Evolutionary conservation across 257 asterid genomes (phyloP).

Genomic region (Ophiorrhiza pumila): DNA sequence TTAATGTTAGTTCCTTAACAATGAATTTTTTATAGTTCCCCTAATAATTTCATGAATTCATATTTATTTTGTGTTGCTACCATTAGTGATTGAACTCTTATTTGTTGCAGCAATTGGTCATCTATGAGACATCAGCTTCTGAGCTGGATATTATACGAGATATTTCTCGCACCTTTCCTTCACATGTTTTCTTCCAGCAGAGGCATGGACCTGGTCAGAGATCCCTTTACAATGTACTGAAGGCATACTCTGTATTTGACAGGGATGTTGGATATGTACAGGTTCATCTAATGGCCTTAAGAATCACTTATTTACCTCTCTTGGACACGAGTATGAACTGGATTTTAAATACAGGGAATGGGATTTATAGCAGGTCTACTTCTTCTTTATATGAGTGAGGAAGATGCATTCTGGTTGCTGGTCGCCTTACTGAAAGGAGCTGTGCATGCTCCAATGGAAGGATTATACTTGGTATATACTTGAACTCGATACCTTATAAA

Average conservation of each 20-base stretch:
- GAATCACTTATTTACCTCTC: background rate
- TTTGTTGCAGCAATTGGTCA: conserved; percentile 86
- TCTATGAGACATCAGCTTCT: conserved; percentile 97
- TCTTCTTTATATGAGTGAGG: conserved; percentile 99
- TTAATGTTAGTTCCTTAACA: background rate
- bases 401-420: conserved; percentile 99
- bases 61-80: conserved; percentile 10
- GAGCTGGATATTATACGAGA: conserved; percentile 97
- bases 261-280: conserved; percentile 98
- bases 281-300: conserved; percentile 41
- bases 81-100: conserved; percentile 19
- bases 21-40: background rate
- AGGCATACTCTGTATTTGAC: conserved; percentile 94
- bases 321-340: conserved; percentile 5
- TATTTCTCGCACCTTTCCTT: conserved; percentile 97
- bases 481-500: background rate
- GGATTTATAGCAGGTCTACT: conserved; percentile 96
- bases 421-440: conserved; percentile 99
- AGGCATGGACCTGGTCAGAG: conserved; percentile 99
- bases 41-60: background rate
- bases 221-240: conserved; percentile 93
- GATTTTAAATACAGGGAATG: conserved; percentile 85
- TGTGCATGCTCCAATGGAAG: conserved; percentile 98
- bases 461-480: conserved; percentile 75
- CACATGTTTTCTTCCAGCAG: conserved; percentile 98